phyloP scores from a whole-genome alignment of 2,329 filamentous ascomycete species.

The Onygenales sp. region DNA sequence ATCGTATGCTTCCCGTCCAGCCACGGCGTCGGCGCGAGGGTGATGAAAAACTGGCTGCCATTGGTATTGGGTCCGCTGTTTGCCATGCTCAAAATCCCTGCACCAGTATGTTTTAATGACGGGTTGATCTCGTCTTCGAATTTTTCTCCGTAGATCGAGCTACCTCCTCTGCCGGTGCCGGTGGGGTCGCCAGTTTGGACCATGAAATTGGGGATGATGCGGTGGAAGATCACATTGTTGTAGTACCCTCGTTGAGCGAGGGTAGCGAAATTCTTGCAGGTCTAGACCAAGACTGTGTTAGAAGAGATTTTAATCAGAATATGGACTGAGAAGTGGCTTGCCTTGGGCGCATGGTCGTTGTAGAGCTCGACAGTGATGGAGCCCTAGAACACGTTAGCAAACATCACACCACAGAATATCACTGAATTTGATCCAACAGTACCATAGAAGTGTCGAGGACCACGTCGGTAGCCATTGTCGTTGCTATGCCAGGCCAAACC shows the following conservation, averaged over 20 bases:
- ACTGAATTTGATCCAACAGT: conserved; percentile 10
- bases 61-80: conserved; percentile 91
- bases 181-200: conserved; percentile 90
- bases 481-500: neutral
- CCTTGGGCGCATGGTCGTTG: conserved; percentile 70
- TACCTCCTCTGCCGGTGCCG: conserved; percentile 80
- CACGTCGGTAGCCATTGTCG: conserved; percentile 64
- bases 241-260: conserved; percentile 81
- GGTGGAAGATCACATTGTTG: conserved; percentile 77
- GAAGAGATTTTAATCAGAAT: neutral
- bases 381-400: conserved; percentile 46
- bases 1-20: conserved; percentile 95
- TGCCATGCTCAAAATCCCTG: conserved; percentile 92
- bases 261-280: conserved; percentile 77
- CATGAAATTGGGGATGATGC: conserved; percentile 95
- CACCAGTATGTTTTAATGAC: conserved; percentile 78
- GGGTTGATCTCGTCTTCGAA: conserved; percentile 86
- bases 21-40: conserved; percentile 89
- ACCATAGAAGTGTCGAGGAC: conserved; percentile 81
- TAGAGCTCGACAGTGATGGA: conserved; percentile 83
- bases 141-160: conserved; percentile 82
- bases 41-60: conserved; percentile 93
- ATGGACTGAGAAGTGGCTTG: conserved; percentile 15
- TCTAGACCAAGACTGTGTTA: conserved; percentile 33
- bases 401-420: neutral